Evolutionary conservation across 2,329 filamentous ascomycete genomes (phyloP).

Genomic region (Nemania diffusa): DNA sequence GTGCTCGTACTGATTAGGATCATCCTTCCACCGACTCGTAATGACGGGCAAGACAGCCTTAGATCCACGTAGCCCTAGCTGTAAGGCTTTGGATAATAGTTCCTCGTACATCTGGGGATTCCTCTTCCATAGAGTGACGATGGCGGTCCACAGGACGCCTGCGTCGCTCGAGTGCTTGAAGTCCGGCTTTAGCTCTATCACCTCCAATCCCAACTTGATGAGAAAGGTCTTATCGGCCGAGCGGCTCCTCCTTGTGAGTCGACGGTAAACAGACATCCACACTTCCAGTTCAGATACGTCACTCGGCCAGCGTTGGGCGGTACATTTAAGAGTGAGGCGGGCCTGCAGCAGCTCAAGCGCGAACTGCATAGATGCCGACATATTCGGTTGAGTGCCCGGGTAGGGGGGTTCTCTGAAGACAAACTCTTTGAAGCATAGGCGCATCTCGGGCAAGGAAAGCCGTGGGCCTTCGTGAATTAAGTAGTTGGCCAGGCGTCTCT

Average conservation of each 20-base stretch:
- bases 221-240: constrained; percentile 21
- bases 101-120: constrained; percentile 19
- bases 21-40: constrained; percentile 26
- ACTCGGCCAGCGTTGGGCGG: constrained; percentile 27
- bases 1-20: constrained; percentile 21
- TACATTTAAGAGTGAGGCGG: constrained; percentile 10
- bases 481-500: constrained; percentile 27
- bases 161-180: constrained; percentile 12
- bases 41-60: constrained; percentile 8
- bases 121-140: constrained; percentile 26
- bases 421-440: constrained; percentile 22
- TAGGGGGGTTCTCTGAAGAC: constrained; percentile 20
- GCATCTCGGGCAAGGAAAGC: constrained; percentile 24
- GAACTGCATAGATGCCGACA: constrained; percentile 34
- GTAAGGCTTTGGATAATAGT: constrained; percentile 19
- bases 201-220: constrained; percentile 25
- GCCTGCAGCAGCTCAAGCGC: constrained; percentile 29
- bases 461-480: constrained; percentile 28
- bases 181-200: constrained; percentile 24
- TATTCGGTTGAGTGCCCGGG: constrained; percentile 21
- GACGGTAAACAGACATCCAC: constrained; percentile 28
- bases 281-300: constrained; percentile 20
- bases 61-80: constrained; percentile 14
- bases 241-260: constrained; percentile 12
- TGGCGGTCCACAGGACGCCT: constrained; percentile 1